Evolutionary conservation across 768 basidiomycete species (phyloP), one percentile per base, ranked within the genome.

Genomic region (Suillus decipiens): DNA sequence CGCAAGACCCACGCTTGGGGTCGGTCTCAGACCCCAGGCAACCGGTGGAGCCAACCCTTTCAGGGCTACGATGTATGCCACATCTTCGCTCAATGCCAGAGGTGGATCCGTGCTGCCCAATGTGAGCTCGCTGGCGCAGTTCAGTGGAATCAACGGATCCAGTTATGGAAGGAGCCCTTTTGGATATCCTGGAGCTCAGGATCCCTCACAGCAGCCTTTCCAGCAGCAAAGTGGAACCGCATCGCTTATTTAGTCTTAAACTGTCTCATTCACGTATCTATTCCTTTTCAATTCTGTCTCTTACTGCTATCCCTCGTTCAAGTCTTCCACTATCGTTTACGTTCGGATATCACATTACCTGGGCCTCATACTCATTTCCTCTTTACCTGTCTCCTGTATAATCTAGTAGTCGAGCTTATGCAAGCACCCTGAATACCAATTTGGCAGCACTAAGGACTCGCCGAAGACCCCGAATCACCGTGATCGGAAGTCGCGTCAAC

Each of bases 41-140:
- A 89, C 77, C 15, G 80, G 80, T 7, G 76, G 69, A 22, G 84
- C 84, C 4, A 89, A 88, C 63, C 87, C 87, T n/a, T 89, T 89
- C 74, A 81, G 87, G 59, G 82, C 84, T 12, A 87, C 87, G 2
- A 86, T 86, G 84, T 80, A 83, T 60, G 67, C 79, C 6, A 69
- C 71, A 9, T 71, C 76, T 10, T 31, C 58, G 31, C 57, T 24
- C 24, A 58, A 48, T 7, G 55, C 53, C n/a, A 36, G 41, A 37
- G 60, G 60, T 64, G 24, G 61, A 33, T 54, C 59, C 63, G 37
- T 63, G 63, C 62, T 65, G 37, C 60, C 72, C 31, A 58, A 64
- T 37, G 73, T 74, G 59, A 67, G 68, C 37, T 70, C 73, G n/a
- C 67, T 68, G 39, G 72, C 72, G 14, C 62, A 62, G 22, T 73